phyloP scores from a whole-genome alignment of 2,329 filamentous ascomycete genomes.

The Colletotrichum plurivorum region DNA sequence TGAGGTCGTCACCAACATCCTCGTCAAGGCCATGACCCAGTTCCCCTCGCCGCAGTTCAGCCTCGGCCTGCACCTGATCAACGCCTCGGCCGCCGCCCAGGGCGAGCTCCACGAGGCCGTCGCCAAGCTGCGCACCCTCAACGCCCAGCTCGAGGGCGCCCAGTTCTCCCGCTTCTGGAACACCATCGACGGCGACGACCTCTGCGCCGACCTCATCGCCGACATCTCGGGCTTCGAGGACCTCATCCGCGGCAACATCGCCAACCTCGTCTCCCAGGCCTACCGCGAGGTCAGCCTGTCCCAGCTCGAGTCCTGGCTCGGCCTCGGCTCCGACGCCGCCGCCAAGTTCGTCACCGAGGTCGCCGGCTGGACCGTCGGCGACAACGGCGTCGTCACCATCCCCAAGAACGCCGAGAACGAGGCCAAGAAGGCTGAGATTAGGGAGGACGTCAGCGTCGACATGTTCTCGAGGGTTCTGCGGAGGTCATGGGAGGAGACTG shows the following conservation, averaged over 20 bases:
- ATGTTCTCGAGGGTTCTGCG: conserved; percentile 86
- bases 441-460: conserved; percentile 94
- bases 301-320: conserved; percentile 82
- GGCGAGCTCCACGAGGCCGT: conserved; percentile 91
- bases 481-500: conserved; percentile 88
- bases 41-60: conserved; percentile 97
- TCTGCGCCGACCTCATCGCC: conserved; percentile 95
- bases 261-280: conserved; percentile 85
- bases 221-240: conserved; percentile 98
- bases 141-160: conserved; percentile 88
- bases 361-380: conserved; percentile 87
- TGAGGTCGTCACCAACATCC: conserved; percentile 98
- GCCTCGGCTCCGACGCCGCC: conserved; percentile 76
- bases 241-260: conserved; percentile 90
- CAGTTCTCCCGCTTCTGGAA: conserved; percentile 96
- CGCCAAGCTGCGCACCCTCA: conserved; percentile 86
- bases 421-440: conserved; percentile 94
- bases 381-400: conserved; percentile 76
- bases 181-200: conserved; percentile 91
- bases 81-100: conserved; percentile 77
- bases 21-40: conserved; percentile 97
- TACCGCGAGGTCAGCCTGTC: conserved; percentile 80
- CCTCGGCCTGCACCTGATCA: conserved; percentile 93
- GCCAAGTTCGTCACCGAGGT: conserved; percentile 87
- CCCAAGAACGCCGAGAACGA: conserved; percentile 97